These are phyloP conservation scores for Durusdinium trenchii DNA, from an alignment of 73 alveolate genomes.

Conservation along the genomic window DNA sequence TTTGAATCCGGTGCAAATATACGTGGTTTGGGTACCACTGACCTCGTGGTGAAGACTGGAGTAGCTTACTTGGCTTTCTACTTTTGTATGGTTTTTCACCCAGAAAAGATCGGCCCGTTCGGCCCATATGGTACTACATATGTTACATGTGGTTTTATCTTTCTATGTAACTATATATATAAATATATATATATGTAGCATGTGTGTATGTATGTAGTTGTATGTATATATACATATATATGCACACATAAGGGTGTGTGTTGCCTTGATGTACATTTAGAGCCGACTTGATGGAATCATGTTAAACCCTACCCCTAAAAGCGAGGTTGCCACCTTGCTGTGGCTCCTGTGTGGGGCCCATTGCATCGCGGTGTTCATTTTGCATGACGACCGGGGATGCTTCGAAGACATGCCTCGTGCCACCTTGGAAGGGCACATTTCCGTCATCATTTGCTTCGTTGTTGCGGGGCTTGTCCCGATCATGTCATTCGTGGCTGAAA, in stretches of 20 bases:
- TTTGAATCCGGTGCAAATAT: constrained; percentile 25
- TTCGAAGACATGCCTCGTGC: background rate
- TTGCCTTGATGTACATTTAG: background rate
- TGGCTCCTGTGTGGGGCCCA: constrained; percentile 40
- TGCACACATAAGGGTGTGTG: background rate
- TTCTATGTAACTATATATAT: no score
- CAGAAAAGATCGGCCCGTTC: background rate
- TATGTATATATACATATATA: no score
- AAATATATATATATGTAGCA: no score
- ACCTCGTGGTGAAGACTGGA: constrained; percentile 50
- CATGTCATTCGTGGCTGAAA: background rate
- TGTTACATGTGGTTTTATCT: background rate
- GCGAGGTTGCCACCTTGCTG: constrained; percentile 30
- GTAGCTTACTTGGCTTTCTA: background rate
- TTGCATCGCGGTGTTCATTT: constrained; percentile 9
- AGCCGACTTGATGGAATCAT: background rate
- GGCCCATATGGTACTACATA: background rate
- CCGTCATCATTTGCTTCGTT: background rate
- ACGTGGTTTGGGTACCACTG: constrained; percentile 65
- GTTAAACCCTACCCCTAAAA: background rate
- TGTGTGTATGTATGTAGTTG: no score
- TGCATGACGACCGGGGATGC: background rate
- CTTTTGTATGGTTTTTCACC: background rate
- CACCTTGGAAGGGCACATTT: background rate
- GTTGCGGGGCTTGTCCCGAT: constrained; percentile 24